These are phyloP conservation scores for Podaxis sp. DNA, from an alignment of 768 basidiomycete genomes.

Conservation along the genomic window DNA sequence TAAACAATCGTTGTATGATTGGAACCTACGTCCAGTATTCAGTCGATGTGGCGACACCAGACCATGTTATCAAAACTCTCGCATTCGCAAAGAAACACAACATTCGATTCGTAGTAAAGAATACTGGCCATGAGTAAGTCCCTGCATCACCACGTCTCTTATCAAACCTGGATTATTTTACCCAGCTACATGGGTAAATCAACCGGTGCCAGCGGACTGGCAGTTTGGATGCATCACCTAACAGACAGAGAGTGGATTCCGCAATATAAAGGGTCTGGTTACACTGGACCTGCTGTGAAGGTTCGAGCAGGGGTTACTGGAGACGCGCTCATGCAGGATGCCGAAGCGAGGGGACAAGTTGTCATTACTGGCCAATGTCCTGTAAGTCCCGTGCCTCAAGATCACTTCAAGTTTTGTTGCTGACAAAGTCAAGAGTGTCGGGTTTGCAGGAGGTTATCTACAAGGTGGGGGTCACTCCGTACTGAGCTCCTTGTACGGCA, in stretches of 20 bases:
- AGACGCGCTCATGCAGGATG: conserved; percentile 16
- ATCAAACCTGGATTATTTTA: neutral
- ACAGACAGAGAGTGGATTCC: conserved; percentile 19
- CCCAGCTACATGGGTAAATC: conserved; percentile 23
- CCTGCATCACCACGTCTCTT: neutral
- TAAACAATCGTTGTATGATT: conserved; percentile 16
- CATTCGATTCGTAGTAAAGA: conserved; percentile 24
- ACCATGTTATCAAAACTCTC: conserved; percentile 22
- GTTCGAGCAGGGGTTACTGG: conserved; percentile 23
- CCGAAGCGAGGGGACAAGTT: conserved; percentile 18
- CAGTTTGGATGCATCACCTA: conserved; percentile 22
- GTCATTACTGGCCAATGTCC: conserved; percentile 22
- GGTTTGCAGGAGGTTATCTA: conserved; percentile 40
- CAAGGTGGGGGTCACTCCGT: conserved; percentile 36
- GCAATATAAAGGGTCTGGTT: conserved; percentile 17
- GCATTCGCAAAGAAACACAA: conserved; percentile 23
- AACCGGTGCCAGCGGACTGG: conserved; percentile 22
- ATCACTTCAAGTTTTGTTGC: neutral
- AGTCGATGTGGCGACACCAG: conserved; percentile 20
- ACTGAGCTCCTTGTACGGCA: conserved; percentile 18
- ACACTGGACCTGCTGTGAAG: conserved; percentile 21
- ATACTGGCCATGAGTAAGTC: conserved; percentile 24
- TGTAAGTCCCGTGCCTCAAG: conserved; percentile 7
- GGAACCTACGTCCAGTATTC: conserved; percentile 19
- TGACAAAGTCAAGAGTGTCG: conserved; percentile 29